Evolutionary conservation across 768 basidiomycete species (phyloP).

Genomic region (Kwoniella heveanensis): DNA sequence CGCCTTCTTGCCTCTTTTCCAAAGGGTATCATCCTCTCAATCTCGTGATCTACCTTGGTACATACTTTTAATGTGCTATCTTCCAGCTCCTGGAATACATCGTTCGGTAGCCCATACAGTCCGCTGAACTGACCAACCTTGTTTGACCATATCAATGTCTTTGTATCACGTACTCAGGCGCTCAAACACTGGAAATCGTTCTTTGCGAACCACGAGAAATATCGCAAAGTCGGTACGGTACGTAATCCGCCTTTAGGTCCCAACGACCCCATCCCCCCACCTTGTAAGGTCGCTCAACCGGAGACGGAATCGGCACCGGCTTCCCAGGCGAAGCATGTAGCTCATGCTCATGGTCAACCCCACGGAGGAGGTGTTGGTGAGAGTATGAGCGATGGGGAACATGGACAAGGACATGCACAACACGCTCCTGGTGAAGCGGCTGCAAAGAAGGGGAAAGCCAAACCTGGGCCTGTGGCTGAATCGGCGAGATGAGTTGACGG

Average conservation of each 20-base stretch:
- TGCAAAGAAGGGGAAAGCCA: slow-evolving; percentile 14
- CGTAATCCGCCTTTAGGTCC: slow-evolving; percentile 50
- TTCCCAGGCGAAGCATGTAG: no score
- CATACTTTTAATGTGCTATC: no score
- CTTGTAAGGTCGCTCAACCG: slow-evolving; percentile 33
- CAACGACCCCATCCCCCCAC: slow-evolving; percentile 47
- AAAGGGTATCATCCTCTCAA: no score
- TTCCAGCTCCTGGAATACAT: no score
- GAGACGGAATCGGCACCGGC: no score
- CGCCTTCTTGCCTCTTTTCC: no score
- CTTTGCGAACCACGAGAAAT: slow-evolving; percentile 78
- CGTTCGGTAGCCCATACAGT: no score
- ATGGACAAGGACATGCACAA: slow-evolving; percentile 2
- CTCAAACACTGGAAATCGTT: slow-evolving; percentile 87
- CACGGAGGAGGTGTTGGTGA: no score
- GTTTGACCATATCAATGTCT: background rate
- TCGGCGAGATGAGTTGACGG: background rate
- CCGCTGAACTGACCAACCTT: no score
- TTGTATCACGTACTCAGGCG: slow-evolving; percentile 60
- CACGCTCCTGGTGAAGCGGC: slow-evolving; percentile 27
- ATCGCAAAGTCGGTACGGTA: slow-evolving; percentile 75
- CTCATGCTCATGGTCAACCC: background rate
- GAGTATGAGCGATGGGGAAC: background rate
- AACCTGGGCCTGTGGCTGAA: slow-evolving; percentile 16
- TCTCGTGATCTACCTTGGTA: no score